These are phyloP conservation scores for sweet orange (Citrus sinensis) DNA, from an alignment of 345 rosid species.

Conservation along the genomic window DNA sequence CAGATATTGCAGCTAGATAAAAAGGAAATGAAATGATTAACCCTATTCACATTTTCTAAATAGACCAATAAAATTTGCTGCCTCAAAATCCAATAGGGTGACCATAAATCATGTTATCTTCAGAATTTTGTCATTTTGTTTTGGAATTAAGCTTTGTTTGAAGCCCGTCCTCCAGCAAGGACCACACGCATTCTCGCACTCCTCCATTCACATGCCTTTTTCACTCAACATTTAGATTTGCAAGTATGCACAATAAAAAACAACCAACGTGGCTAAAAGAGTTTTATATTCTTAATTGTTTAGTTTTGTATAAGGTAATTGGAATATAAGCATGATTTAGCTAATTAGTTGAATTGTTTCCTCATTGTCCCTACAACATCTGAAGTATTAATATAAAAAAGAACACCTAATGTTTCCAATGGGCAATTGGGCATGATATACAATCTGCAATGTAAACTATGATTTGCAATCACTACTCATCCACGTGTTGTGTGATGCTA, in stretches of 20 bases:
- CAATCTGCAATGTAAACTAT: neutral
- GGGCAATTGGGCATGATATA: neutral
- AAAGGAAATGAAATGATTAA: constrained; percentile 10
- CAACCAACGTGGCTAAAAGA: constrained; percentile 6
- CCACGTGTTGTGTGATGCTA: constrained; percentile 20
- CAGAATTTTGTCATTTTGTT: constrained; percentile 26
- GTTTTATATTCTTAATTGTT: neutral
- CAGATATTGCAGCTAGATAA: constrained; percentile 20
- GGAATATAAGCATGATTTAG: constrained; percentile 16
- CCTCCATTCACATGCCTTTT: constrained; percentile 19
- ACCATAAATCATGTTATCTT: neutral
- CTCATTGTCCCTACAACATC: neutral
- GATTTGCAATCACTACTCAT: neutral
- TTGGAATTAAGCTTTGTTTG: constrained; percentile 22
- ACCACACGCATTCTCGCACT: constrained; percentile 32
- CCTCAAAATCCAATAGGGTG: constrained; percentile 5
- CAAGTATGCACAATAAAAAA: neutral
- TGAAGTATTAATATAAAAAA: neutral
- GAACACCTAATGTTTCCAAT: neutral
- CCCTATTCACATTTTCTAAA: constrained; percentile 2
- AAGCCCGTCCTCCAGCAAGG: constrained; percentile 23
- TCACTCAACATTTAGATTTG: neutral
- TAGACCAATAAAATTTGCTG: neutral
- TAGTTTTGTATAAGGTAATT: neutral
- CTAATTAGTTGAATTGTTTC: constrained; percentile 4